These are phyloP conservation scores for Nicotiana noctiflora DNA, from an alignment of 257 asterid species.

Conservation along the genomic window DNA sequence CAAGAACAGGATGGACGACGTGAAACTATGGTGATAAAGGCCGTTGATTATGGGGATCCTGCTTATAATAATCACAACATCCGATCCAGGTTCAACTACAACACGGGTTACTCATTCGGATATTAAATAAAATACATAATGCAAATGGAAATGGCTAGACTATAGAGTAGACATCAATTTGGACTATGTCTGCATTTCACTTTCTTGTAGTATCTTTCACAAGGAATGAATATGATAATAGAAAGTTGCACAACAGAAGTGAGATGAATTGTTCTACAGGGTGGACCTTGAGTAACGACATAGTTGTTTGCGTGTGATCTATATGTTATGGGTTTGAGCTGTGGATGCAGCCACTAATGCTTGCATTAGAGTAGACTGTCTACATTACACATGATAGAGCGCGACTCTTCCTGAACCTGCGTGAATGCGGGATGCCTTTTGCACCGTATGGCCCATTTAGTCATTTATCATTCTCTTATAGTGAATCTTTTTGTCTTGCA, in stretches of 20 bases:
- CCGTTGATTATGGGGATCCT: constrained; percentile 69
- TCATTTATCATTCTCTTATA: neutral
- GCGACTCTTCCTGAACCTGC: too few species aligned
- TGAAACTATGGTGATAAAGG: constrained; percentile 80
- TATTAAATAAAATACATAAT: constrained; percentile 20
- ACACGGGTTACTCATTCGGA: constrained; percentile 58
- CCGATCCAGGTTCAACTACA: constrained; percentile 69
- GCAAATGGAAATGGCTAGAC: neutral
- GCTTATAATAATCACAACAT: constrained; percentile 30
- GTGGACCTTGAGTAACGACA: too few species aligned
- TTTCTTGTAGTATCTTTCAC: neutral
- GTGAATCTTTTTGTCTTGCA: neutral
- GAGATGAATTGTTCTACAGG: neutral
- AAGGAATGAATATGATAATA: neutral
- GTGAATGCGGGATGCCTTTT: too few species aligned
- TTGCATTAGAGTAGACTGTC: too few species aligned
- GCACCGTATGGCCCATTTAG: too few species aligned
- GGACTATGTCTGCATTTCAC: neutral
- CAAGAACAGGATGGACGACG: constrained; percentile 76
- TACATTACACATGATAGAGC: too few species aligned
- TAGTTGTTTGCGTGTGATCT: too few species aligned
- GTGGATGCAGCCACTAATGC: too few species aligned
- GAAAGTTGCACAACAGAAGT: neutral
- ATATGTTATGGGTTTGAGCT: too few species aligned
- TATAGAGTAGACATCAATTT: neutral